Evolutionary conservation across 805 yeast species (phyloP), one percentile per base, ranked within the genome.

Genomic region (Sporopachydermia quercuum): DNA sequence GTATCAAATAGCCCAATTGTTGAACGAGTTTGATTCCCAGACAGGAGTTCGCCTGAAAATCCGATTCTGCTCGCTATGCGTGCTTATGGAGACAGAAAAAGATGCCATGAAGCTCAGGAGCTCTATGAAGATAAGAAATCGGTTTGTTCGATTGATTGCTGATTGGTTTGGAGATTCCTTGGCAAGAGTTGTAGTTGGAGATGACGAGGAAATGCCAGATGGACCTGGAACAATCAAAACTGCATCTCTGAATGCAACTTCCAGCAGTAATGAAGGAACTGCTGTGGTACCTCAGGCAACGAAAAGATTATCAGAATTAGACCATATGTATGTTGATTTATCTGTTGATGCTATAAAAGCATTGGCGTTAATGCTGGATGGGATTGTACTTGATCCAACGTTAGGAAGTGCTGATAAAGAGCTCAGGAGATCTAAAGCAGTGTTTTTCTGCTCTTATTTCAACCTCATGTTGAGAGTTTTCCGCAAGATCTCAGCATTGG

Each of bases 91-190:
- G 15, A 40, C 40, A 15, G 38, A 49, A n/a, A 40, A 40, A 37
- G 55, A 51, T 27, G 37, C 47, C 1, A 39, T 53, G n/a, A 48
- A 45, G 27, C 40, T 51, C 19, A 40, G 45, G 18, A 50, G 46
- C 15, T 52, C 49, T 23, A 35, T 42, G 14, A 19, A 39, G 1
- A 42, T 47, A 8, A 41, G 55, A 8, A 51, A 49, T 35, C 43
- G 46, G 16, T 38, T 53, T 15, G 55, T 46, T 2, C 17, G 36
- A 14, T 38, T 43, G 14, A 41, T 53, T n/a, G 41, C 48, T n/a
- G 49, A 47, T 18, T 53, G 57, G 57, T 45, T 53, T 13, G 51
- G 47, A 5, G 36, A 39, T 18, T 37, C 43, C 5, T 36, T 39
- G 35, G 37, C 23, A 18, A 30, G 40, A 36, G 15, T 36, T 37